Evolutionary conservation across 2,329 filamentous ascomycete species (phyloP).

Genomic region (Sporothrix luriei): DNA sequence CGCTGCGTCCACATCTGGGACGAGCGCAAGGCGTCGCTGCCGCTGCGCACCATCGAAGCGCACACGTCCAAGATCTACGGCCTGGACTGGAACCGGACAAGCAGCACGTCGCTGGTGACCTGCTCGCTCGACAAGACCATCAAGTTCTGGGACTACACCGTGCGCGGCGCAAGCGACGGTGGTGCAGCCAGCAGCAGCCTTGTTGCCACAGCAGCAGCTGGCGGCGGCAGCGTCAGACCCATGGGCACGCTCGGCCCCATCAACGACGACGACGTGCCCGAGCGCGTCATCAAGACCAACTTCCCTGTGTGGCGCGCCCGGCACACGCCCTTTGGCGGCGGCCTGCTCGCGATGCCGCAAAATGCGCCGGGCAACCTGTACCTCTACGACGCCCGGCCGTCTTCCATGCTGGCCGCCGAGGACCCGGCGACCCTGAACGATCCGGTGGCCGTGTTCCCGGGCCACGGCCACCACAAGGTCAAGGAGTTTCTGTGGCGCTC

Average conservation of each 20-base stretch:
- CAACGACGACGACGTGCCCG: conserved; percentile 63
- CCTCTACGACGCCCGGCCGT: conserved; percentile 69
- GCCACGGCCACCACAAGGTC: conserved; percentile 68
- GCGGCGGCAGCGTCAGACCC: background rate
- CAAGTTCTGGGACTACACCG: conserved; percentile 82
- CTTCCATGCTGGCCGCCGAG: conserved; percentile 43
- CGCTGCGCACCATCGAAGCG: conserved; percentile 80
- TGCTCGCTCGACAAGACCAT: conserved; percentile 91
- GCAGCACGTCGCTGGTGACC: conserved; percentile 72
- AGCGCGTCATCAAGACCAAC: conserved; percentile 76
- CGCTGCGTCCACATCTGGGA: conserved; percentile 89
- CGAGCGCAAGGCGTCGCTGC: conserved; percentile 73
- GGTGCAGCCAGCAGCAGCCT: conserved; percentile 15
- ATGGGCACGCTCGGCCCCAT: conserved; percentile 23
- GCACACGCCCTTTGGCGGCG: conserved; percentile 86
- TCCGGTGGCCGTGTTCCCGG: conserved; percentile 61
- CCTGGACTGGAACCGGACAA: conserved; percentile 86
- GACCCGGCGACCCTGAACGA: conserved; percentile 49
- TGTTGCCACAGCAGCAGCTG: no score
- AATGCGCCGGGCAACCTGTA: conserved; percentile 83
- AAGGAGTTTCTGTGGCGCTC: conserved; percentile 92
- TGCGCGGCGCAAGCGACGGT: background rate
- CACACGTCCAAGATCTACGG: conserved; percentile 95
- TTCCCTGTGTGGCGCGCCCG: conserved; percentile 91
- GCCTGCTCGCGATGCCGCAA: conserved; percentile 88